Conservation (phyloP, 495 filamentous ascomycete genomes). For the Xylaria cubensis region DNA sequence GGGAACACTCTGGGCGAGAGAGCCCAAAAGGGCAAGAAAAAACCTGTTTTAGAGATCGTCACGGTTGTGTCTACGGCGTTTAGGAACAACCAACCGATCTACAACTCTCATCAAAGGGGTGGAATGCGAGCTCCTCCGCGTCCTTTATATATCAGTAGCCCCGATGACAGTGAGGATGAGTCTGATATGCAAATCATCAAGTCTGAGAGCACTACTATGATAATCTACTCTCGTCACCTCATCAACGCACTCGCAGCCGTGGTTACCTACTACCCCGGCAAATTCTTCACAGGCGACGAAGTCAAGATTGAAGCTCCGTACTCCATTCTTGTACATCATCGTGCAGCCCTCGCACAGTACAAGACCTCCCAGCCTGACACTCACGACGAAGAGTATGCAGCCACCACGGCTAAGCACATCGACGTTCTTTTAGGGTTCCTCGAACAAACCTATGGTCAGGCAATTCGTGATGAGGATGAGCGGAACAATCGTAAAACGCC, state of each 20-base stretch:
- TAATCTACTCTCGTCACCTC: conserved; percentile 48
- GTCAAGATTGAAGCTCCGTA: conserved; percentile 45
- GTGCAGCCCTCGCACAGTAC: conserved; percentile 41
- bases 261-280: conserved; percentile 44
- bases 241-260: conserved; percentile 48
- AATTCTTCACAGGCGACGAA: conserved; percentile 33
- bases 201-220: conserved; percentile 41
- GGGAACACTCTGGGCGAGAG: conserved; percentile 23
- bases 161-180: conserved; percentile 14
- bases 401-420: conserved; percentile 45
- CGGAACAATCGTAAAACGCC: conserved; percentile 36
- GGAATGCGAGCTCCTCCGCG: neutral
- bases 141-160: neutral
- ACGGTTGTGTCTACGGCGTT: conserved; percentile 36
- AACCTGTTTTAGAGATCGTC: conserved; percentile 45
- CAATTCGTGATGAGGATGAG: conserved; percentile 40
- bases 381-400: conserved; percentile 42
- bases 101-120: neutral
- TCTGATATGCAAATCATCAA: conserved; percentile 30
- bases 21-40: conserved; percentile 5
- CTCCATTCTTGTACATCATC: conserved; percentile 45
- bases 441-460: conserved; percentile 32
- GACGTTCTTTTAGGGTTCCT: conserved; percentile 48
- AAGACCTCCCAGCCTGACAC: conserved; percentile 40
- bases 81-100: conserved; percentile 1